These are phyloP conservation scores for Hibiscus trionum DNA, from an alignment of 345 rosid species.

Conservation along the genomic window DNA sequence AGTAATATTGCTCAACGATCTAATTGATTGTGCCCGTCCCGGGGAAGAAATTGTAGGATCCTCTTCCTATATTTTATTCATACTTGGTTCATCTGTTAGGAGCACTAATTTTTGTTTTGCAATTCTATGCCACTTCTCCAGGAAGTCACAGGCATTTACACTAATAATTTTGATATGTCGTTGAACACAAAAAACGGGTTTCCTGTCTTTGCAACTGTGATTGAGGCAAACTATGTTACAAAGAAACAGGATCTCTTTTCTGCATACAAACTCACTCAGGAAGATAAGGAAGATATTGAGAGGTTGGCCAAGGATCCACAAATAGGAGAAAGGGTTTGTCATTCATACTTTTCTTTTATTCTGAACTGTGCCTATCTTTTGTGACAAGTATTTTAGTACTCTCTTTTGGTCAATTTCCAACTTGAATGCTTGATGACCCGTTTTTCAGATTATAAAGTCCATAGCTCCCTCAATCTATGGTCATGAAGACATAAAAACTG, in stretches of 20 bases:
- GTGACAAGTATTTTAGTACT: neutral
- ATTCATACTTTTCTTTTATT: neutral
- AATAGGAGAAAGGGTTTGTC: slow-evolving; percentile 80
- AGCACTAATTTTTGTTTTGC: slow-evolving; percentile 2
- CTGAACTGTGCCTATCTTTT: neutral
- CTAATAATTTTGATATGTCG: slow-evolving; percentile 89
- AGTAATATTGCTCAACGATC: slow-evolving; percentile 84
- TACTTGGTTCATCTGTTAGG: neutral
- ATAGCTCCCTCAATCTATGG: slow-evolving; percentile 97
- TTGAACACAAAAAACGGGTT: slow-evolving; percentile 95
- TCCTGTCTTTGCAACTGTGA: slow-evolving; percentile 95
- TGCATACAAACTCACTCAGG: slow-evolving; percentile 91
- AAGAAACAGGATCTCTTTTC: slow-evolving; percentile 98
- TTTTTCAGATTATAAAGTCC: slow-evolving; percentile 76
- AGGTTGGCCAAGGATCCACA: slow-evolving; percentile 83
- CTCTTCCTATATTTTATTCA: slow-evolving; percentile 10
- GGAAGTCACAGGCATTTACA: slow-evolving; percentile 97
- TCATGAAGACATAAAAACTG: slow-evolving; percentile 94
- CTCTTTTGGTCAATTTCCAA: neutral
- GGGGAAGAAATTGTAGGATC: slow-evolving; percentile 86
- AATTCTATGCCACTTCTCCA: slow-evolving; percentile 24
- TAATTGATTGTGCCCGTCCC: slow-evolving; percentile 95
- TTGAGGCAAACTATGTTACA: slow-evolving; percentile 83
- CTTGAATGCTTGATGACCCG: neutral
- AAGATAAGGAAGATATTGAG: slow-evolving; percentile 88